Percentiles rank a stretch among this genome's conserved stretches.
phyloP scores from a whole-genome alignment of 371 early-diverging fungal genomes.

The Mortierella sp. region DNA sequence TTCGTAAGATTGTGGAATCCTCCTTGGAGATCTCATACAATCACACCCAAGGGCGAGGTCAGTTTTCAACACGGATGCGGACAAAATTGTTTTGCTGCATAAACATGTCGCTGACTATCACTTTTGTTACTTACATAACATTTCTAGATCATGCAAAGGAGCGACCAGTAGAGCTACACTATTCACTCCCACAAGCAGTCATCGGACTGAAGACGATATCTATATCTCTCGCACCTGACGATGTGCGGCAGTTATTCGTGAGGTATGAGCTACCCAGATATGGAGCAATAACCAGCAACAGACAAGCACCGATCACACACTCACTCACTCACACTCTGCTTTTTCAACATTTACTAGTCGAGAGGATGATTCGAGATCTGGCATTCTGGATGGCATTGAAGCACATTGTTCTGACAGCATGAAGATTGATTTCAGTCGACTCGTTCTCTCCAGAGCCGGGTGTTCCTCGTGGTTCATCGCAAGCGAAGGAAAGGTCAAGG shows the following conservation, averaged over 20 bases:
- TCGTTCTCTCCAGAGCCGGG: slow-evolving; percentile 41
- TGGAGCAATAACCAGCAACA: neutral
- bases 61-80: neutral
- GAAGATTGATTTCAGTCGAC: slow-evolving; percentile 50
- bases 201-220: slow-evolving; percentile 28
- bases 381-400: slow-evolving; percentile 47
- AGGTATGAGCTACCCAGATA: slow-evolving; percentile 18
- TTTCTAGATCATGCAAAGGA: slow-evolving; percentile 16
- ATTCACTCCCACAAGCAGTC: slow-evolving; percentile 29
- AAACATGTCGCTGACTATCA: neutral
- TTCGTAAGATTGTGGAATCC: slow-evolving; percentile 45
- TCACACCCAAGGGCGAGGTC: slow-evolving; percentile 27
- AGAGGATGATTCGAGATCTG: slow-evolving; percentile 6
- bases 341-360: slow-evolving; percentile 17
- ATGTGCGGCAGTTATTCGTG: slow-evolving; percentile 35
- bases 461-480: slow-evolving; percentile 53
- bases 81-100: neutral
- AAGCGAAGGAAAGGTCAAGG: slow-evolving; percentile 55
- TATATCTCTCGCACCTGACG: slow-evolving; percentile 29
- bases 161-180: slow-evolving; percentile 41
- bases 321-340: neutral
- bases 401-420: slow-evolving; percentile 40
- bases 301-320: neutral
- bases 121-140: neutral
- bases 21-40: slow-evolving; percentile 37